Conservation (phyloP, 2,329 filamentous ascomycete species). For the Elsinoe perseae region DNA sequence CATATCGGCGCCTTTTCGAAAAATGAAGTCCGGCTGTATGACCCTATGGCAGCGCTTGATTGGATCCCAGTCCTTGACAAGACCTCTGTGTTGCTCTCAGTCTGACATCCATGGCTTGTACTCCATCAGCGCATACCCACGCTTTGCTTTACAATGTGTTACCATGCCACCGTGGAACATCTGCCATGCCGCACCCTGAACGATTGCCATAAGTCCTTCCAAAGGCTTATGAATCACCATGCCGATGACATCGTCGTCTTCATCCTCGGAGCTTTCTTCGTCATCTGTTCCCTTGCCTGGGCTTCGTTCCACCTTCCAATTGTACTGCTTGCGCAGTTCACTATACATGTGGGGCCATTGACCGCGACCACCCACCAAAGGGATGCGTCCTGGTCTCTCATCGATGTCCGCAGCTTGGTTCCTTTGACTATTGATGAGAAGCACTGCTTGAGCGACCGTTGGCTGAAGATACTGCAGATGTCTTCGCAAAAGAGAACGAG, state of each 20-base stretch:
- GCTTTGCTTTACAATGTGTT: constrained; percentile 3
- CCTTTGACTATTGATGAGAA: constrained; percentile 38
- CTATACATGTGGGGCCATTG: constrained; percentile 65
- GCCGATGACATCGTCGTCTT: constrained; percentile 41
- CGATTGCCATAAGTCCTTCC: constrained; percentile 71
- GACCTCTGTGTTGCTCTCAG: constrained; percentile 68
- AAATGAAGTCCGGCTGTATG: not conserved
- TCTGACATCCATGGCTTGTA: not conserved
- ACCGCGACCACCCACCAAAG: constrained; percentile 74
- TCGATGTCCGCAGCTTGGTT: constrained; percentile 33
- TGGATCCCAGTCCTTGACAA: constrained; percentile 49
- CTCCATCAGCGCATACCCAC: constrained; percentile 6
- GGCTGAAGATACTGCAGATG: constrained; percentile 56
- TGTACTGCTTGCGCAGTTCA: constrained; percentile 62
- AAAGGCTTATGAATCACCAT: constrained; percentile 58
- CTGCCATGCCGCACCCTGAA: constrained; percentile 66
- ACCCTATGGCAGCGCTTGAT: not conserved
- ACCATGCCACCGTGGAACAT: constrained; percentile 57
- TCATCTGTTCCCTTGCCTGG: not conserved
- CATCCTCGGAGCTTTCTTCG: not conserved
- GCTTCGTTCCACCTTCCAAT: constrained; percentile 19
- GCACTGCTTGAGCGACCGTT: constrained; percentile 51
- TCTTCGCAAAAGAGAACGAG: constrained; percentile 64
- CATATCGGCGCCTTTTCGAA: not conserved
- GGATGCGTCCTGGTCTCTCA: constrained; percentile 53